These are phyloP conservation scores for Mortierella claussenii DNA, from an alignment of 192 early-diverging fungal species.

Conservation along the genomic window DNA sequence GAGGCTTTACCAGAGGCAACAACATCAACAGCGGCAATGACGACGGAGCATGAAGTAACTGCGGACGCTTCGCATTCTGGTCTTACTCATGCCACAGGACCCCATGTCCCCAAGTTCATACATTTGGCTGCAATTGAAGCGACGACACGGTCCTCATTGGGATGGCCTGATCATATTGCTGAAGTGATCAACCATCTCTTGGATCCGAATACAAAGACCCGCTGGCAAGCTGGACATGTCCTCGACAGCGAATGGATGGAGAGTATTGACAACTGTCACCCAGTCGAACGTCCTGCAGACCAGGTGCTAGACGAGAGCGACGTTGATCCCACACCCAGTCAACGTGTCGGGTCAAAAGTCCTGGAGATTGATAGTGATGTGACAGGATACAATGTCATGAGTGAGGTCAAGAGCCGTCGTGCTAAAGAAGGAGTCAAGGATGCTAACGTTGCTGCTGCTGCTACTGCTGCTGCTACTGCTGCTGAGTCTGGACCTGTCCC, in stretches of 20 bases:
- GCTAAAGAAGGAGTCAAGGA: no score
- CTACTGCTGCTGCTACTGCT: no score
- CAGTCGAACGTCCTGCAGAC: slow-evolving; percentile 14
- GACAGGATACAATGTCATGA: slow-evolving; percentile 15
- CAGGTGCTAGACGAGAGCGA: slow-evolving; percentile 38
- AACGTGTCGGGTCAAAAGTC: slow-evolving; percentile 43
- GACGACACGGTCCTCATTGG: slow-evolving; percentile 2
- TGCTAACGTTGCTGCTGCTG: no score
- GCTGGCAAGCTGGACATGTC: slow-evolving; percentile 56
- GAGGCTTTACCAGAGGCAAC: background rate
- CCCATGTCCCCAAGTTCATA: slow-evolving; percentile 7
- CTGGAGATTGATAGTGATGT: background rate
- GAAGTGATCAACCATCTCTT: slow-evolving; percentile 48
- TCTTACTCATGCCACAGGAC: no score
- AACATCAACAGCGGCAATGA: background rate
- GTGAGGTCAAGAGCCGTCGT: slow-evolving; percentile 13
- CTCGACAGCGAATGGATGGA: slow-evolving; percentile 55
- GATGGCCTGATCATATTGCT: slow-evolving; percentile 31
- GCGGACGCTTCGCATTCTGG: no score
- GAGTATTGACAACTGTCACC: slow-evolving; percentile 54
- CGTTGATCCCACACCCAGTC: slow-evolving; percentile 22
- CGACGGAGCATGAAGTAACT: no score
- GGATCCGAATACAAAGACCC: slow-evolving; percentile 51
- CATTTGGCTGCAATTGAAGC: slow-evolving; percentile 26
- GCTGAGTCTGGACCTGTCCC: no score